These are phyloP conservation scores for Aspergillus sergii DNA, from an alignment of 2,329 filamentous ascomycete genomes.

Conservation along the genomic window DNA sequence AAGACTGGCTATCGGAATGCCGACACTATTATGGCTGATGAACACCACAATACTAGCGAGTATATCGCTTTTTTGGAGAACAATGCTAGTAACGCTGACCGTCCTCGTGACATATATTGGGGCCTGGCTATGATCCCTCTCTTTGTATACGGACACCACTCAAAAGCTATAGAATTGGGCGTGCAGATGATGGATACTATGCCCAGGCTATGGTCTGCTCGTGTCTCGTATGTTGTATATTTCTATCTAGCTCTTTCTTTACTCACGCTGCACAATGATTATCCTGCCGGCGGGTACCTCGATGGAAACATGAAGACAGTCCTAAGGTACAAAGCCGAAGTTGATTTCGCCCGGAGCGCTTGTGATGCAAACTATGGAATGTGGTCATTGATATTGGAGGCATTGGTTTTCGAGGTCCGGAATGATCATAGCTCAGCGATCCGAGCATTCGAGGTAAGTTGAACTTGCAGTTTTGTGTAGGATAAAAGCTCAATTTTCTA, in stretches of 20 bases:
- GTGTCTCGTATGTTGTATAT: conserved; percentile 45
- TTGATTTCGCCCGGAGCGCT: conserved; percentile 55
- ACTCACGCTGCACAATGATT: conserved; percentile 46
- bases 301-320: conserved; percentile 53
- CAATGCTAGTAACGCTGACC: conserved; percentile 52
- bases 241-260: conserved; percentile 51
- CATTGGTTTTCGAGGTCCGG: conserved; percentile 55
- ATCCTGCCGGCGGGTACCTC: conserved; percentile 46
- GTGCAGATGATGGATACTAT: conserved; percentile 44
- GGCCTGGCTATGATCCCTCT: conserved; percentile 51
- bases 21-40: conserved; percentile 56
- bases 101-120: conserved; percentile 59
- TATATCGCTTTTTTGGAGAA: conserved; percentile 53
- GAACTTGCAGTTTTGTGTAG: neutral
- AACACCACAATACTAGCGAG: conserved; percentile 52
- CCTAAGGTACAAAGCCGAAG: conserved; percentile 51
- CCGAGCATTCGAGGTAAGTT: conserved; percentile 37
- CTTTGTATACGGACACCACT: conserved; percentile 51
- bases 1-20: conserved; percentile 57
- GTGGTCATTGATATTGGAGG: conserved; percentile 60
- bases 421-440: conserved; percentile 51
- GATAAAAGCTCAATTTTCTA: neutral
- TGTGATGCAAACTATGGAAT: conserved; percentile 64
- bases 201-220: conserved; percentile 50
- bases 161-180: conserved; percentile 47